These are phyloP conservation scores for Yarrowia phangngaensis DNA, from an alignment of 805 yeast genomes.

Conservation along the genomic window DNA sequence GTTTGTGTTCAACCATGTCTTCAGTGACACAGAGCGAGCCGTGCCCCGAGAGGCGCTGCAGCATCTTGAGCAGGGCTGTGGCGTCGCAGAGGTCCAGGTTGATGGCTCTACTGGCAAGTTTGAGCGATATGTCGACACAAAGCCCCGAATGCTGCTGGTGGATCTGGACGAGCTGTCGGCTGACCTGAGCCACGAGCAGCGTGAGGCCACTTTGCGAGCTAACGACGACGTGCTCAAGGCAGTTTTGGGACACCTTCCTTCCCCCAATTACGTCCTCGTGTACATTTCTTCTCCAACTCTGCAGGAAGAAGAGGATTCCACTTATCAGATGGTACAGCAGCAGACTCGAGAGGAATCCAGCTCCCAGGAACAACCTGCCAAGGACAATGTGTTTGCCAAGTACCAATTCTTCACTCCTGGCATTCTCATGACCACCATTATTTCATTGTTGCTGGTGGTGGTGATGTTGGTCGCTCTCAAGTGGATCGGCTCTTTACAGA, in stretches of 20 bases:
- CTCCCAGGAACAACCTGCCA: slow-evolving; percentile 31
- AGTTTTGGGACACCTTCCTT: slow-evolving; percentile 37
- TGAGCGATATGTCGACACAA: slow-evolving; percentile 57
- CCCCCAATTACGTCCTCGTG: slow-evolving; percentile 39
- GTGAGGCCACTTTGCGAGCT: slow-evolving; percentile 16
- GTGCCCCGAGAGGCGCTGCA: slow-evolving; percentile 32
- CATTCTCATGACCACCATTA: slow-evolving; percentile 68
- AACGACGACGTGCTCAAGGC: slow-evolving; percentile 36
- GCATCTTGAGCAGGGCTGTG: slow-evolving; percentile 46
- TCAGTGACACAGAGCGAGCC: slow-evolving; percentile 30
- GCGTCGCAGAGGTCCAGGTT: slow-evolving; percentile 46
- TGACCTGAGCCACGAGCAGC: slow-evolving; percentile 22
- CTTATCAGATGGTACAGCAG: slow-evolving; percentile 4
- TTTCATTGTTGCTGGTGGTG: slow-evolving; percentile 55
- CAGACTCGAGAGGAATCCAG: slow-evolving; percentile 1
- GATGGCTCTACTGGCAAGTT: slow-evolving; percentile 43
- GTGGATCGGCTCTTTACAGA: slow-evolving; percentile 69
- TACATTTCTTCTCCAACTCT: slow-evolving; percentile 37
- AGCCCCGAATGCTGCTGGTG: slow-evolving; percentile 56
- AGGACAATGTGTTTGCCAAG: slow-evolving; percentile 48
- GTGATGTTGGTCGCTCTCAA: slow-evolving; percentile 59
- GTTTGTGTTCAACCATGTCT: slow-evolving; percentile 23
- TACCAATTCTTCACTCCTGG: slow-evolving; percentile 79
- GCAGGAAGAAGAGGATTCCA: slow-evolving; percentile 18
- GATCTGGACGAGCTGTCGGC: slow-evolving; percentile 50